These are phyloP conservation scores for Leptographium flavum DNA, from an alignment of 2,329 filamentous ascomycete genomes.

Conservation along the genomic window DNA sequence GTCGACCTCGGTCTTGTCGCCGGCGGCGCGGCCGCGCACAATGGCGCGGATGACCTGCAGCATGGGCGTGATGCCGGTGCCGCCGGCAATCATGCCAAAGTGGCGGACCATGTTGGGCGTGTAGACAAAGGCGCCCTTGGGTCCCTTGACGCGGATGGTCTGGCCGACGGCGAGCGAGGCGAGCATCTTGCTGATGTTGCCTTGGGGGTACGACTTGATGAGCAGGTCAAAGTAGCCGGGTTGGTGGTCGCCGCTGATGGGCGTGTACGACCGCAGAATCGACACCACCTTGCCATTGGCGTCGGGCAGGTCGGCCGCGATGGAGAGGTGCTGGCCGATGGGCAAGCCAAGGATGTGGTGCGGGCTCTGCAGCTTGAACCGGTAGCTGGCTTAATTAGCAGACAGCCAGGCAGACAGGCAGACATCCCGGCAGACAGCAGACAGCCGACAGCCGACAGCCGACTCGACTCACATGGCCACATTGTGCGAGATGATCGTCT, in stretches of 20 bases:
- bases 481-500: slow-evolving; percentile 94
- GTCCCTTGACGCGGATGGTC: slow-evolving; percentile 78
- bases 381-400: slow-evolving; percentile 61
- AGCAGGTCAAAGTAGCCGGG: slow-evolving; percentile 89
- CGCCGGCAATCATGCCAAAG: slow-evolving; percentile 96
- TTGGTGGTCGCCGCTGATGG: slow-evolving; percentile 78
- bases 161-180: slow-evolving; percentile 70
- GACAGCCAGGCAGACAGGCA: background rate
- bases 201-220: slow-evolving; percentile 94
- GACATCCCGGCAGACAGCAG: background rate
- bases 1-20: slow-evolving; percentile 79
- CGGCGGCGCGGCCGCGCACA: slow-evolving; percentile 61
- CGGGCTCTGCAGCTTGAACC: slow-evolving; percentile 69
- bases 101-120: slow-evolving; percentile 90
- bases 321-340: slow-evolving; percentile 97
- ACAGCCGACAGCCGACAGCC: background rate
- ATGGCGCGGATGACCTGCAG: slow-evolving; percentile 90
- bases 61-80: slow-evolving; percentile 97
- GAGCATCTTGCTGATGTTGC: slow-evolving; percentile 93
- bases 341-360: slow-evolving; percentile 83
- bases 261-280: slow-evolving; percentile 83
- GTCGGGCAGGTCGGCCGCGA: slow-evolving; percentile 60
- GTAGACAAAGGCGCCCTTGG: slow-evolving; percentile 97
- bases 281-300: slow-evolving; percentile 63
- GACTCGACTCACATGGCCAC: slow-evolving; percentile 68